Percentiles rank a stretch among this genome's conserved stretches.
Conservation (phyloP, 148 eudicot species). For the Chenopodium suecicum region DNA sequence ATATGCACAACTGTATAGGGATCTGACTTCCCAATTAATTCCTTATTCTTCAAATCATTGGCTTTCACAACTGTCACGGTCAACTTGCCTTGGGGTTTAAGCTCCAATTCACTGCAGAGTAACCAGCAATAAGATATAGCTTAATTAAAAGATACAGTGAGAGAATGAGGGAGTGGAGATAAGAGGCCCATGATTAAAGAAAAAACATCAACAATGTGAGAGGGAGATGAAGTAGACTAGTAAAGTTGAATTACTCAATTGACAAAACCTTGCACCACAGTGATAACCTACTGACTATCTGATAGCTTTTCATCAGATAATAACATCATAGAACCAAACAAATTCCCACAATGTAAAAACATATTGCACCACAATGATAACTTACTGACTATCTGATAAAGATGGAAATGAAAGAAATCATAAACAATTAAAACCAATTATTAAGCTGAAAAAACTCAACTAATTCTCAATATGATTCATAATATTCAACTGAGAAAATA, state of each 20-base stretch:
- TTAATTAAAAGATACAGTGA: not conserved
- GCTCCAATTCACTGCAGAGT: conserved; percentile 90
- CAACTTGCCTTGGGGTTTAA: conserved; percentile 88
- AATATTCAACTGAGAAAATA: no score
- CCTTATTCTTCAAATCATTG: conserved; percentile 83
- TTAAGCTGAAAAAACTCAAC: no score
- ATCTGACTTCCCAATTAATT: conserved; percentile 95
- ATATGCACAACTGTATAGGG: conserved; percentile 69
- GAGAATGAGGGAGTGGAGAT: not conserved
- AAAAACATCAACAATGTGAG: not conserved
- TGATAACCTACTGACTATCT: no score
- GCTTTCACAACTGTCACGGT: conserved; percentile 79
- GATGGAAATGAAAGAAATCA: no score
- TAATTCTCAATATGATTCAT: no score
- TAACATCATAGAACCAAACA: not conserved
- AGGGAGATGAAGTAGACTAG: not conserved
- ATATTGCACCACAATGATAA: not conserved
- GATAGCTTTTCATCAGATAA: not conserved
- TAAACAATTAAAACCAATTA: no score
- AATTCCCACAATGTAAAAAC: not conserved
- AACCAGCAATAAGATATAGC: not conserved
- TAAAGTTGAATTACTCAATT: not conserved
- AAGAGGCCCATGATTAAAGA: not conserved
- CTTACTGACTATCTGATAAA: not conserved
- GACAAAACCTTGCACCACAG: not conserved